These are phyloP conservation scores for Pichia membranifaciens DNA, from an alignment of 805 yeast genomes.

Conservation along the genomic window DNA sequence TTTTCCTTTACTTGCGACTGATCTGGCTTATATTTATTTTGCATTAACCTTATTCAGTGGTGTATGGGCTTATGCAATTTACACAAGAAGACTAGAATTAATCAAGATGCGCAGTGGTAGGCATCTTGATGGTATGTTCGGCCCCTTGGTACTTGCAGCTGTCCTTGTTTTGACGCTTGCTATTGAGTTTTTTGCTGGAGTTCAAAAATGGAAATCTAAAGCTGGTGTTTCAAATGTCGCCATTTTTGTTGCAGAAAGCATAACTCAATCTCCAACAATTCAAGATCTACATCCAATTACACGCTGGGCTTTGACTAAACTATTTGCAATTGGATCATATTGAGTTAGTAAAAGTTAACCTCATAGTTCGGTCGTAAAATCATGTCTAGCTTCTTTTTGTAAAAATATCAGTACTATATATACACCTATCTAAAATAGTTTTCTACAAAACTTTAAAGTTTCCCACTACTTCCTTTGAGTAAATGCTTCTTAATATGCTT, in stretches of 20 bases:
- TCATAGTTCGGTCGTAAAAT: too few relatives aligned
- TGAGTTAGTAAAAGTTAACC: too few relatives aligned
- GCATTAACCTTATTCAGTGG: conserved; percentile 77
- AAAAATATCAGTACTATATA: too few relatives aligned
- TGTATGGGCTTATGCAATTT: conserved; percentile 82
- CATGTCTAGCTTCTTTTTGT: too few relatives aligned
- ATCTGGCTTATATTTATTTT: conserved; percentile 75
- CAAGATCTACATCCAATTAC: conserved; percentile 25
- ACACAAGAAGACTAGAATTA: conserved; percentile 60
- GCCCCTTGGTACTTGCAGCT: conserved; percentile 74
- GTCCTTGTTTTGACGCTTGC: conserved; percentile 63
- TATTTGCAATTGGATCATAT: conserved; percentile 22
- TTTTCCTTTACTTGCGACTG: conserved; percentile 55
- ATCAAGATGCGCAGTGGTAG: conserved; percentile 78
- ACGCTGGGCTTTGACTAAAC: conserved; percentile 20
- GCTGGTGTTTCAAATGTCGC: conserved; percentile 14
- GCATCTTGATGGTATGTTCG: conserved; percentile 84
- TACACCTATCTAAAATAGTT: too few relatives aligned
- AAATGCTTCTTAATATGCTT: conserved; percentile 23
- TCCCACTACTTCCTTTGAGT: conserved; percentile 10
- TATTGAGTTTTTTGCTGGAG: conserved; percentile 68
- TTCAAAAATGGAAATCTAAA: conserved; percentile 32
- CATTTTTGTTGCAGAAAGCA: conserved; percentile 9
- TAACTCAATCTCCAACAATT: conserved; percentile 11
- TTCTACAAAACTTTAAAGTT: background rate